phyloP scores from a whole-genome alignment of 805 yeast species.

The Kregervanrija pseudodelftensis region DNA sequence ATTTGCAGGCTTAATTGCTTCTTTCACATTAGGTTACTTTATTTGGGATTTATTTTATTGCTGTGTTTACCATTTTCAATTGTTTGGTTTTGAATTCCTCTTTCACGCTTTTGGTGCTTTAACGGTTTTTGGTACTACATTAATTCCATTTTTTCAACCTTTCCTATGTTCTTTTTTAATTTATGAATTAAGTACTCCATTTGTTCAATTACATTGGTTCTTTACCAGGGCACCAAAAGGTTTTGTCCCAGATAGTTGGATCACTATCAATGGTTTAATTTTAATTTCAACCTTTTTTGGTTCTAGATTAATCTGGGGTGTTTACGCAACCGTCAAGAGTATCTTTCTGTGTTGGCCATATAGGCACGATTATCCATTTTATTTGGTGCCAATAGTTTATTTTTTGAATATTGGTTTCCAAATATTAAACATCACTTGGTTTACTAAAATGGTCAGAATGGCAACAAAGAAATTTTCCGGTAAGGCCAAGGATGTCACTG shows the following conservation, averaged over 20 bases:
- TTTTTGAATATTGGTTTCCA: conserved; percentile 57
- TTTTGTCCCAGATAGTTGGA: conserved; percentile 45
- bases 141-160: conserved; percentile 70
- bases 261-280: conserved; percentile 62
- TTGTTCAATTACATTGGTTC: conserved; percentile 92
- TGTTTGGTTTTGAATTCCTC: conserved; percentile 78
- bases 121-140: conserved; percentile 57
- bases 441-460: conserved; percentile 71
- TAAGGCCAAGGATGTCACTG: too few relatives aligned
- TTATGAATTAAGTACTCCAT: conserved; percentile 89
- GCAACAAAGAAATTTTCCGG: conserved; percentile 30
- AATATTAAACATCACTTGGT: conserved; percentile 76
- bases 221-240: conserved; percentile 70
- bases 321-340: conserved; percentile 58
- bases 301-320: conserved; percentile 84
- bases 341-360: conserved; percentile 37
- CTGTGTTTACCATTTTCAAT: conserved; percentile 41
- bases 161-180: conserved; percentile 77
- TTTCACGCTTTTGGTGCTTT: conserved; percentile 81
- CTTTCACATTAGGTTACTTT: conserved; percentile 80
- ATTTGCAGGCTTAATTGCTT: conserved; percentile 65
- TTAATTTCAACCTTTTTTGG: conserved; percentile 65
- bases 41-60: conserved; percentile 84
- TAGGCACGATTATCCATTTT: conserved; percentile 34
- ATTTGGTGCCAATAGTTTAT: conserved; percentile 45